Evolutionary conservation across 805 yeast genomes (phyloP).

Genomic region (Wickerhamiella occidentalis): DNA sequence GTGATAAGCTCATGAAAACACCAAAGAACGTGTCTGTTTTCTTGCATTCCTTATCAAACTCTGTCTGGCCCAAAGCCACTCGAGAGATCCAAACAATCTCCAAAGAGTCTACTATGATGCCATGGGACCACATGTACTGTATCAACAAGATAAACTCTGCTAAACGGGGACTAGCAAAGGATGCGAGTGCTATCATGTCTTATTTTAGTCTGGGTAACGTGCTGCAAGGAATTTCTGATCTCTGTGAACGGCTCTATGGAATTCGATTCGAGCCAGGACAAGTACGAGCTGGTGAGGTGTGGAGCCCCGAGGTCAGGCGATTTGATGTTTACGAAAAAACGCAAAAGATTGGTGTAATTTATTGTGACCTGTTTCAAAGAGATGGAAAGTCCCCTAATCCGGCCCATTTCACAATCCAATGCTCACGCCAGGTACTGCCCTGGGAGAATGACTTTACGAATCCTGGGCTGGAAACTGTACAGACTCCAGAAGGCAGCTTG

Average conservation of each 20-base stretch:
- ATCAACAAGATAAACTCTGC: conserved; percentile 26
- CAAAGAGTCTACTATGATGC: conserved; percentile 39
- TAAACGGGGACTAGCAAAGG: conserved; percentile 29
- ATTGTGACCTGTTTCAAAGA: conserved; percentile 77
- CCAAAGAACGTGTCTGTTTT: conserved; percentile 69
- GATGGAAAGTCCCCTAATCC: conserved; percentile 69
- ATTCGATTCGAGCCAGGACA: conserved; percentile 58
- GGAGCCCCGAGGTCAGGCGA: conserved; percentile 79
- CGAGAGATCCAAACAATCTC: conserved; percentile 45
- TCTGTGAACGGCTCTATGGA: conserved; percentile 65
- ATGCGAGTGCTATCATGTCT: conserved; percentile 26
- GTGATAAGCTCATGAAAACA: conserved; percentile 78
- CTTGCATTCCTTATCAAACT: conserved; percentile 44
- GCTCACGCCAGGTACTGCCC: conserved; percentile 58
- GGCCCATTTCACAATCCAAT: conserved; percentile 90
- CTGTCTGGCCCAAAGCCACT: conserved; percentile 42
- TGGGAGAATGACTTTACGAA: conserved; percentile 16
- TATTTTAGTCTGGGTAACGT: conserved; percentile 80
- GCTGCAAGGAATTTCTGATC: conserved; percentile 63
- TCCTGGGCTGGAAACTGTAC: conserved; percentile 8
- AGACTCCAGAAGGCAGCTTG: conserved; percentile 27
- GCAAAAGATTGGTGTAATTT: conserved; percentile 65
- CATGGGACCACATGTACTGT: conserved; percentile 86
- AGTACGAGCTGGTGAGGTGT: conserved; percentile 61
- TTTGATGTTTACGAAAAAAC: conserved; percentile 55